A percentile compares a stretch with the other conserved stretches of the same genome.
These are phyloP conservation scores for Beverwykella pulmonaria DNA, from an alignment of 495 filamentous ascomycete species.

Conservation along the genomic window DNA sequence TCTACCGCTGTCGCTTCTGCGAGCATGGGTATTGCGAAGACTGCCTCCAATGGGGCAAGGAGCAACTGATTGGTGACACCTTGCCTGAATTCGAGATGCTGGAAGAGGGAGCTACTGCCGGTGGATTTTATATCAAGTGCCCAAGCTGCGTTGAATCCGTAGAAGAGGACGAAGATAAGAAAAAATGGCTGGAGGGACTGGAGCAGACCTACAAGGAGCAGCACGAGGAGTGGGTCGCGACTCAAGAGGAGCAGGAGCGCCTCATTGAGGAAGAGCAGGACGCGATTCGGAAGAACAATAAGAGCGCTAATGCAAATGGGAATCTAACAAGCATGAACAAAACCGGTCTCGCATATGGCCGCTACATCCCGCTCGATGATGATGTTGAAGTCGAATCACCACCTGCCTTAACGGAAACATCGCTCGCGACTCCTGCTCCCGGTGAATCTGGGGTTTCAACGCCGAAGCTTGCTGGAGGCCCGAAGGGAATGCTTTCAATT, in stretches of 20 bases:
- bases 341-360: not conserved
- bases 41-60: conserved; percentile 60
- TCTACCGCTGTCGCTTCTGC: conserved; percentile 63
- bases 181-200: conserved; percentile 19
- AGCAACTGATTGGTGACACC: conserved; percentile 56
- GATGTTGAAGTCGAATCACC: conserved; percentile 12
- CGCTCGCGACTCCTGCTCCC: conserved; percentile 1
- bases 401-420: conserved; percentile 23
- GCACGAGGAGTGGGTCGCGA: conserved; percentile 9
- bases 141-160: conserved; percentile 12
- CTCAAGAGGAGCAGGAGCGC: conserved; percentile 8
- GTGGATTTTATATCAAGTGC: conserved; percentile 60
- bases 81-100: conserved; percentile 56
- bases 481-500: not conserved
- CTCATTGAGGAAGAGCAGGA: conserved; percentile 15
- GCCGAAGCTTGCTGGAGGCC: not conserved
- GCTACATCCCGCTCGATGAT: not conserved
- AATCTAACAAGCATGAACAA: not conserved
- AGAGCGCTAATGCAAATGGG: not conserved
- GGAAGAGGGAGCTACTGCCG: conserved; percentile 47
- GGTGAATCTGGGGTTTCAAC: conserved; percentile 15
- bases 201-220: conserved; percentile 19
- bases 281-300: not conserved
- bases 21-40: conserved; percentile 63
- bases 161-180: conserved; percentile 8